A percentile compares a stretch with the other conserved stretches of the same genome.
These are phyloP conservation scores for Suillus brevipes DNA, from an alignment of 768 basidiomycete genomes.

Conservation along the genomic window DNA sequence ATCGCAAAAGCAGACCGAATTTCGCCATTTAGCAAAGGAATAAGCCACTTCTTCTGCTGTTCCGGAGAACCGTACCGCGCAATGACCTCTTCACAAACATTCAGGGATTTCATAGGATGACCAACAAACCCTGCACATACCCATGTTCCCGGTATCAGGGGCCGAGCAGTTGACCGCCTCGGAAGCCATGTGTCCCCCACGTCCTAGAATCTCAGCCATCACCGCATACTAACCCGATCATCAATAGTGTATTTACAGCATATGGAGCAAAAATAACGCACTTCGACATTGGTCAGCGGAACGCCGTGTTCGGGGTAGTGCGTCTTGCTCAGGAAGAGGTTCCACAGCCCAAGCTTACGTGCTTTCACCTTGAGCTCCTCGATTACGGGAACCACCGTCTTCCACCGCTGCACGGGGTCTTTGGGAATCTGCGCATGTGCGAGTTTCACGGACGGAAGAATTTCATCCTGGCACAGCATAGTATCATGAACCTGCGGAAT, in stretches of 20 bases:
- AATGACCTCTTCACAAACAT: constrained; percentile 73
- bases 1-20: constrained; percentile 95
- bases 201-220: constrained; percentile 94
- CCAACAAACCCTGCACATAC: constrained; percentile 41
- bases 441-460: constrained; percentile 74
- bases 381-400: constrained; percentile 77
- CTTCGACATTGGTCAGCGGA: constrained; percentile 92
- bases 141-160: constrained; percentile 98
- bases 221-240: constrained; percentile 73
- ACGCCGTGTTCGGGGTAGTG: constrained; percentile 92
- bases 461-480: constrained; percentile 65
- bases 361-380: constrained; percentile 87
- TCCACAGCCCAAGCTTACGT: constrained; percentile 90
- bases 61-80: constrained; percentile 90
- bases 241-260: background rate
- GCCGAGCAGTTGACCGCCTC: constrained; percentile 93
- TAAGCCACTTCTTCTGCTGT: constrained; percentile 90
- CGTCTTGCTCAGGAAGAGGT: constrained; percentile 91
- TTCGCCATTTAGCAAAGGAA: constrained; percentile 86
- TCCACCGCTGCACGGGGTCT: constrained; percentile 78
- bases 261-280: constrained; percentile 31
- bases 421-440: constrained; percentile 81
- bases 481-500: constrained; percentile 2
- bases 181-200: constrained; percentile 77
- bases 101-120: background rate